phyloP scores from a whole-genome alignment of 257 asterid genomes.

The Mentha longifolia region DNA sequence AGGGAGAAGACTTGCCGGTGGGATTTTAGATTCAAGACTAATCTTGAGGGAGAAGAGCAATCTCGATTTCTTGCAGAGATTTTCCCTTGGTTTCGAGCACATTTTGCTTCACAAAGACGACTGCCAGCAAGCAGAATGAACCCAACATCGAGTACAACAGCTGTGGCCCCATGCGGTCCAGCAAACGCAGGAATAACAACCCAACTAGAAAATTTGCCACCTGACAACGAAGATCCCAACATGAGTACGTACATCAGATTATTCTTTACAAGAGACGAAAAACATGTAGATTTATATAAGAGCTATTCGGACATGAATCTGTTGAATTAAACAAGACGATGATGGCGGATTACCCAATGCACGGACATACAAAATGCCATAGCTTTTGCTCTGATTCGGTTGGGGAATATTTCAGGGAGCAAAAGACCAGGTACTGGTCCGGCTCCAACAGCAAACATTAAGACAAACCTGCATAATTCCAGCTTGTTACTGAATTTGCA shows the following conservation, averaged over 20 bases:
- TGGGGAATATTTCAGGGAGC: constrained; percentile 80
- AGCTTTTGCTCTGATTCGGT: constrained; percentile 86
- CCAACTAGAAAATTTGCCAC: constrained; percentile 84
- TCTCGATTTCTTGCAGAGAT: constrained; percentile 93
- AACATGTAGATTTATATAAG: not conserved
- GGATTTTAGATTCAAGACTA: constrained; percentile 8
- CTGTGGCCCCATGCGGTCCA: constrained; percentile 76
- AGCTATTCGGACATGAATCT: not conserved
- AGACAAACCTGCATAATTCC: constrained; percentile 68
- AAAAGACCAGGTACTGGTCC: constrained; percentile 94
- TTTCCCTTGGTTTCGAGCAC: constrained; percentile 93
- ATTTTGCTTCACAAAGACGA: constrained; percentile 69
- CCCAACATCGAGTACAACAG: constrained; percentile 72
- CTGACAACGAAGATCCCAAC: constrained; percentile 39
- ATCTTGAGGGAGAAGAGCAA: constrained; percentile 75
- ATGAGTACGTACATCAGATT: not conserved
- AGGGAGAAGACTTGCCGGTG: not conserved
- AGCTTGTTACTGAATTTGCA: constrained; percentile 9
- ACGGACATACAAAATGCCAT: constrained; percentile 94
- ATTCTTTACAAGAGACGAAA: not conserved
- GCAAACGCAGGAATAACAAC: constrained; percentile 78
- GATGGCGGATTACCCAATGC: constrained; percentile 72
- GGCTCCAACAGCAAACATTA: constrained; percentile 87
- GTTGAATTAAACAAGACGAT: not conserved
- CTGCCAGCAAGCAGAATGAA: constrained; percentile 70